phyloP scores from a whole-genome alignment of 306 rosid species.

The Vicia sativa region DNA sequence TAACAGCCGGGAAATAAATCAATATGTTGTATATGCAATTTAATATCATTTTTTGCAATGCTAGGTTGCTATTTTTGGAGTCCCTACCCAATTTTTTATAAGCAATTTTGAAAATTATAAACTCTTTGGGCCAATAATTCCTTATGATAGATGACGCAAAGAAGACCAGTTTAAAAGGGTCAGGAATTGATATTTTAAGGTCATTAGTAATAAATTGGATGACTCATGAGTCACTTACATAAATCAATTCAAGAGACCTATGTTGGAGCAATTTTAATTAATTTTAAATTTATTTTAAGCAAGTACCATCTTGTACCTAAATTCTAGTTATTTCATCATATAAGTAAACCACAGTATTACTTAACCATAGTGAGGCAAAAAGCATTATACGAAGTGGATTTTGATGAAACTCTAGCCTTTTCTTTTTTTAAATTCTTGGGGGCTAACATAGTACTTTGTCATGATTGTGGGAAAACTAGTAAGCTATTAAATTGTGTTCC shows the following conservation, averaged over 20 bases:
- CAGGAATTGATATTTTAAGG: slow-evolving; percentile 40
- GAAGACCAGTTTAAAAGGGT: slow-evolving; percentile 63
- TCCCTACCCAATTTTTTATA: slow-evolving; percentile 49
- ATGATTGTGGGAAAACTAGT: slow-evolving; percentile 8
- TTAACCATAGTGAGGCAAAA: slow-evolving; percentile 32
- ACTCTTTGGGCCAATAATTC: slow-evolving; percentile 45
- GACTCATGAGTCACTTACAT: slow-evolving; percentile 67
- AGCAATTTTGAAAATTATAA: slow-evolving; percentile 40
- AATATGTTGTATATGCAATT: background rate
- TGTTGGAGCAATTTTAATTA: slow-evolving; percentile 27
- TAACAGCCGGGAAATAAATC: background rate
- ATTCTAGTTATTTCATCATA: slow-evolving; percentile 30
- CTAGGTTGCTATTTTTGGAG: slow-evolving; percentile 36
- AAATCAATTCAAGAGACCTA: slow-evolving; percentile 50
- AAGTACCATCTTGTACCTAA: slow-evolving; percentile 52
- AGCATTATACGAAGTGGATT: background rate
- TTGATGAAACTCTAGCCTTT: slow-evolving; percentile 16
- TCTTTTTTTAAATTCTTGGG: slow-evolving; percentile 3
- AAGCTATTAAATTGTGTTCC: slow-evolving; percentile 12
- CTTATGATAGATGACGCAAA: slow-evolving; percentile 56
- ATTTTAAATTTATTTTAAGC: slow-evolving; percentile 11
- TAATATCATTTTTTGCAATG: slow-evolving; percentile 13
- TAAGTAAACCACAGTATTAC: slow-evolving; percentile 9
- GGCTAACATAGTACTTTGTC: slow-evolving; percentile 5
- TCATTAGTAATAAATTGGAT: slow-evolving; percentile 42